phyloP scores from a whole-genome alignment of 2,329 filamentous ascomycete genomes.

The Aaosphaeria pasadenensis region DNA sequence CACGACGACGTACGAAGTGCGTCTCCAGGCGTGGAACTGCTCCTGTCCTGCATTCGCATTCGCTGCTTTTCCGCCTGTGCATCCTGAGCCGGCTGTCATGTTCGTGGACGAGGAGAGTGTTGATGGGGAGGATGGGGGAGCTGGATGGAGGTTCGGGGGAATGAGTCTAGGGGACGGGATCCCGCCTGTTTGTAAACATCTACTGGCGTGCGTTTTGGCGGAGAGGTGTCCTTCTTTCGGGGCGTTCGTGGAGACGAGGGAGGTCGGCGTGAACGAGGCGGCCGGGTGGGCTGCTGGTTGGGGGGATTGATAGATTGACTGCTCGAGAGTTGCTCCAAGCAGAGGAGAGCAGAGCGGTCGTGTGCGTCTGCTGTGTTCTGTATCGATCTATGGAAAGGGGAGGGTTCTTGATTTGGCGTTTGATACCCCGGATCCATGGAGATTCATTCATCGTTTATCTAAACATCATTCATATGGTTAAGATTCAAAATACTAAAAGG shows the following conservation, averaged over 20 bases:
- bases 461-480: background rate
- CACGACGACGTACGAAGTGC: constrained; percentile 62
- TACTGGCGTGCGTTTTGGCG: constrained; percentile 77
- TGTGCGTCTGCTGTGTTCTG: too few relatives aligned
- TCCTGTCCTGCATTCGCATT: constrained; percentile 83
- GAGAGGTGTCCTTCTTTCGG: constrained; percentile 63
- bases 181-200: constrained; percentile 76
- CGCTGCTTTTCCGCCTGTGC: constrained; percentile 56
- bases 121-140: background rate
- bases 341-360: too few relatives aligned
- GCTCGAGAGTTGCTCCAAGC: too few relatives aligned
- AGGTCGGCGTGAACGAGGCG: constrained; percentile 62
- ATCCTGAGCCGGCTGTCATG: constrained; percentile 6
- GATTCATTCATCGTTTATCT: background rate
- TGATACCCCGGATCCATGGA: constrained; percentile 1
- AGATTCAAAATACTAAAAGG: background rate
- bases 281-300: constrained; percentile 61
- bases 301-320: constrained; percentile 20
- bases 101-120: background rate
- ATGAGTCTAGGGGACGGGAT: constrained; percentile 41
- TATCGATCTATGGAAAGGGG: background rate
- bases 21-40: constrained; percentile 78
- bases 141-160: constrained; percentile 50
- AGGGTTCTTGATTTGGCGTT: background rate
- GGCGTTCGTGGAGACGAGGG: constrained; percentile 53